Base-by-base conservation (phyloP, 768 basidiomycete genomes). In the Mrakia gelida region DNA sequence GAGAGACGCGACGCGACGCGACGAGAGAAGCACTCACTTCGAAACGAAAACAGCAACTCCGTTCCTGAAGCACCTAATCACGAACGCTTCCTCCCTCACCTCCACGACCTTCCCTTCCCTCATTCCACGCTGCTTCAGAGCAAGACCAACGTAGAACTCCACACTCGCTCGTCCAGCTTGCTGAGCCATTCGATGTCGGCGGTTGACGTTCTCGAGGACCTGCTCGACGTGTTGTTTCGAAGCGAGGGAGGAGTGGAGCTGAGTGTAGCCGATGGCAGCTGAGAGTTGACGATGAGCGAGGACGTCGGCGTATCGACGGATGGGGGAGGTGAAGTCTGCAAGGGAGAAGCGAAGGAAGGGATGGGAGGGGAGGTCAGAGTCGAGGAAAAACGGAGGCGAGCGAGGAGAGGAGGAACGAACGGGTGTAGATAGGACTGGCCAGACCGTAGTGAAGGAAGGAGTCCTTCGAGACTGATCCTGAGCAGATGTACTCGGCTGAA, bases 381-480 rank as follows among this genome's bases (percentile, higher is more conserved):
- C 34, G 8, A 59, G 16, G 65, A 0, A 28, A 34, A 6, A n/a
- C 7, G 32, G 52, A 63, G 43, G 28, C 10, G 11, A 73, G 5
- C 49, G 9, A 28, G 18, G n/a, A 67, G 28, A 28, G 26, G 41
- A 30, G 38, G 4, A 11, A 78, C 73, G 54, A 18, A 78, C 77
- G 97, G 0, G 97, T 99, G 83, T 98, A 99, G 76, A 99, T 99
- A 0, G 92, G 89, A 83, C 90, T 95, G 0, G 97, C 97, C n/a
- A 99, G 88, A 59, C 97, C 97, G 83, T 99, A 99, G 84, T 98
- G 97, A 2, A 92, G 92, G 83, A 98, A 99, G 0, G 94, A 91
- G 80, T 97, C 95, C 71, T 91, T 89, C 0, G 91, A 89, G 3
- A 98, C 94, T 81, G 94, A 95, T 13, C 97, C 96, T 0, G 95